Evolutionary conservation across 2,329 filamentous ascomycete genomes (phyloP), one percentile per base, ranked within the genome.

Genomic region (Penicillium sp.): DNA sequence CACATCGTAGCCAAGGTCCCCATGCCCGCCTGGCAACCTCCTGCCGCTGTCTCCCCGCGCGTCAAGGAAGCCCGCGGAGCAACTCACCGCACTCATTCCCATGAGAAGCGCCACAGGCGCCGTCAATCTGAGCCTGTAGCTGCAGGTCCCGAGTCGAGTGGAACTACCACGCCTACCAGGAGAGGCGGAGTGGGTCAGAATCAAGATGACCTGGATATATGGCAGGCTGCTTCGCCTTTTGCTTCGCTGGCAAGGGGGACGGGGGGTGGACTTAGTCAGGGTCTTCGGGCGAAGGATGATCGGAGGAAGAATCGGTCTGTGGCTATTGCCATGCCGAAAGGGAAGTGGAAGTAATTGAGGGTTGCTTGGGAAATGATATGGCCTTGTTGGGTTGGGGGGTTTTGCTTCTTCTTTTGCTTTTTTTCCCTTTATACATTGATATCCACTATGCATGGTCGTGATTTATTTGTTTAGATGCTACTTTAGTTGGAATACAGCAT

Each of bases 181-280:
- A 54, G 53, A 39, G 14, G 51, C n/a, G 61, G 54, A 42, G 58
- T 56, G 29, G 64, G 62, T n/a, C 71, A 70, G 26, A 58, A 62
- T 16, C 68, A 71, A 51, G 67, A 70, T 24, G 70, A 75, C 18
- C 56, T 76, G 19, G 71, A 73, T 19, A 44, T 62, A 11, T 75
- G 69, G 72, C 68, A 69, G n/a, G 63, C 50, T 11, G 52, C 66
- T 9, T 73, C 71, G 1, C 71, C 71, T 3, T 74, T 77, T 58
- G 69, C 71, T 7, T 72, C 73, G 16, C 68, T 78, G 48, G 74
- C 74, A 3, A 62, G 73, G 55, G 76, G 76, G 1, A 66, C 77
- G 14, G 75, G 75, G 11, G 74, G 71, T 19, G 75, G 75, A 2
- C 57, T 77, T 24, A 77, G 73, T 56, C 71, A 73, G 48, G 76